A percentile compares a stretch with the other conserved stretches of the same genome.
Evolutionary conservation across 345 rosid genomes (phyloP).

Genomic region (Salix purpurea): DNA sequence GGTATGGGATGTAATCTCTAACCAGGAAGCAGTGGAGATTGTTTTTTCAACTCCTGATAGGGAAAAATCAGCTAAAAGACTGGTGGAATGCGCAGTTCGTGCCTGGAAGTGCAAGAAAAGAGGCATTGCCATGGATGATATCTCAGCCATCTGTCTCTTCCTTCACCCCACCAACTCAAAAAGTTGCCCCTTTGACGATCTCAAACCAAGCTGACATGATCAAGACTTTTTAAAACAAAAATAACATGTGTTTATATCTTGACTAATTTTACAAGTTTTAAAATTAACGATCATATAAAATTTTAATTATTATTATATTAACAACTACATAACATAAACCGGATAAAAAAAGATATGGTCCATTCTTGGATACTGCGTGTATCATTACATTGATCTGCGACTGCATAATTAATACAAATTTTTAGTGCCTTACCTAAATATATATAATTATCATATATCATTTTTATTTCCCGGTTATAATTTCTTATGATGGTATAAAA

Average conservation of each 20-base stretch:
- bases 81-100: conserved; percentile 59
- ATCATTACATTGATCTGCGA: no score
- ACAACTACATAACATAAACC: no score
- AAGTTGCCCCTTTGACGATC: background rate
- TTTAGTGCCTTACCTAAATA: no score
- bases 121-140: conserved; percentile 75
- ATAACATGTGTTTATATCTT: no score
- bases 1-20: conserved; percentile 89
- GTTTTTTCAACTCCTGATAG: conserved; percentile 49
- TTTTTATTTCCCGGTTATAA: no score
- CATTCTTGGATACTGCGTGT: no score
- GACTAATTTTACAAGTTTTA: rapidly evolving
- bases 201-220: conserved; percentile 6
- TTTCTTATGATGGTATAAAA: no score
- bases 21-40: conserved; percentile 71
- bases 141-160: conserved; percentile 83
- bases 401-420: no score
- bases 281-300: no score
- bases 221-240: background rate
- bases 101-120: conserved; percentile 72
- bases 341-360: no score
- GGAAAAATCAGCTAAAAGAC: conserved; percentile 57
- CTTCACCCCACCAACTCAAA: conserved; percentile 28
- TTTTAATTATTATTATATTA: no score
- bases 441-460: no score